A percentile compares a stretch with the other conserved stretches of the same genome.
phyloP scores from a whole-genome alignment of 768 basidiomycete species.

The Obba rivulosa region DNA sequence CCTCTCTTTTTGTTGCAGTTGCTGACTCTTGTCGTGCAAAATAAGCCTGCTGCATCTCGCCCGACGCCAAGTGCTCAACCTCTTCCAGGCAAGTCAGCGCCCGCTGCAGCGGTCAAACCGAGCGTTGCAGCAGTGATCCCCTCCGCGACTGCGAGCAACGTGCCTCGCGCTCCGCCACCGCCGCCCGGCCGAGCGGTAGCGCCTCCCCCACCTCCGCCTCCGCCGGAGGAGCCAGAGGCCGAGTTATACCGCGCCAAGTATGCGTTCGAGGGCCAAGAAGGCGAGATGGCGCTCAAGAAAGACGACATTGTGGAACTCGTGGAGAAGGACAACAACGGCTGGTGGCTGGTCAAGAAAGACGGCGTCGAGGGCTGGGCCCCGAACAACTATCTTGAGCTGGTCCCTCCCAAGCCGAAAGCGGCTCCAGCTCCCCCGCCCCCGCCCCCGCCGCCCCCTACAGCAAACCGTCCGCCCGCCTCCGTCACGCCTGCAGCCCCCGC shows the following conservation, averaged over 20 bases:
- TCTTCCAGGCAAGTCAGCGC: conserved; percentile 52
- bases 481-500: conserved; percentile 30
- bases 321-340: conserved; percentile 92
- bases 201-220: conserved; percentile 48
- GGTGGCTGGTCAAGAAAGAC: conserved; percentile 93
- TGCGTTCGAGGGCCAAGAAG: conserved; percentile 88
- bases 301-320: conserved; percentile 90
- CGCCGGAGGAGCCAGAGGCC: conserved; percentile 53
- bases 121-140: conserved; percentile 29
- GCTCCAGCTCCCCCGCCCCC: conserved; percentile 68
- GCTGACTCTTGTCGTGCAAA: conserved; percentile 6
- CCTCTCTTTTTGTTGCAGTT: background rate
- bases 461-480: conserved; percentile 20
- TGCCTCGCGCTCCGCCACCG: conserved; percentile 39
- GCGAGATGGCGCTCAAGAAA: conserved; percentile 85
- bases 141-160: conserved; percentile 33
- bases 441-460: conserved; percentile 32
- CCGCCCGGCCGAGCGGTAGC: conserved; percentile 30
- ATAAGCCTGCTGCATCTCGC: conserved; percentile 41
- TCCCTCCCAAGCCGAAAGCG: conserved; percentile 60
- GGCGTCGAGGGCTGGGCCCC: conserved; percentile 92
- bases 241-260: conserved; percentile 85
- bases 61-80: conserved; percentile 58
- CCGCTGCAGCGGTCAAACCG: conserved; percentile 29
- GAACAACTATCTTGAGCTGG: conserved; percentile 84